Evolutionary conservation across 1,284 basidiomycete genomes (phyloP), one percentile per base, ranked within the genome.

Genomic region (Sporisorium sorghi): DNA sequence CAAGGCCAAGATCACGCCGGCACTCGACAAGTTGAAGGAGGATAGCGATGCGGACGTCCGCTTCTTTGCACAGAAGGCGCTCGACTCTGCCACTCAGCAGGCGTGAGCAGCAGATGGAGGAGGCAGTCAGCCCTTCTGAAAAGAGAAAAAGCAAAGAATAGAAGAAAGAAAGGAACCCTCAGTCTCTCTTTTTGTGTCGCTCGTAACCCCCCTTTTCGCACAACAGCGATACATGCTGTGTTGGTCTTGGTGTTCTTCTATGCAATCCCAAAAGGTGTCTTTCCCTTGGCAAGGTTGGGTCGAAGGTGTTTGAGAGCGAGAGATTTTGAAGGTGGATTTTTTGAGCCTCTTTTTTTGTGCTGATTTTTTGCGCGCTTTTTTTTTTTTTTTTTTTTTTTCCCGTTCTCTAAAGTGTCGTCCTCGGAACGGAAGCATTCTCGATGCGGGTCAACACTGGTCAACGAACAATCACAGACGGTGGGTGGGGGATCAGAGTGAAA

Each of bases 1-100:
- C 46, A 88, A 88, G 77, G 87, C 90, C 78, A 90, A 90, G 85
- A 89, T 98, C 76, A 84, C 92, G 21, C 94, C 95, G 26, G 90
- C 90, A 15, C 86, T 99, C 75, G 92, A 95, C 78, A 91, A 91
- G 82, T 89, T 96, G 85, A 92, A 93, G 87, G 91, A 91, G 77
- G 97, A 99, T 85, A 86, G 87, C 53, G 97, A 99, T 86, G 94
- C 95, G 12, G 97, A 99, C 86, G 97, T 99, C 60, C 89, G 94
- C 80, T 98, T 85, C 83, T 86, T 86, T 82, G 85, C 86, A n/a
- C 85, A 85, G 63, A 85, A 86, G 75, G 86, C 85, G 11, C 58
- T 83, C 33, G 79, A 83, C 54, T 70, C 81, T 44, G 70, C 72
- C 15, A 58, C 23, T 48, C 54, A 65, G 53, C 48, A 58, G 40